Evolutionary conservation across 192 early-diverging fungal genomes (phyloP).

Genomic region (Podochytrium sp.): DNA sequence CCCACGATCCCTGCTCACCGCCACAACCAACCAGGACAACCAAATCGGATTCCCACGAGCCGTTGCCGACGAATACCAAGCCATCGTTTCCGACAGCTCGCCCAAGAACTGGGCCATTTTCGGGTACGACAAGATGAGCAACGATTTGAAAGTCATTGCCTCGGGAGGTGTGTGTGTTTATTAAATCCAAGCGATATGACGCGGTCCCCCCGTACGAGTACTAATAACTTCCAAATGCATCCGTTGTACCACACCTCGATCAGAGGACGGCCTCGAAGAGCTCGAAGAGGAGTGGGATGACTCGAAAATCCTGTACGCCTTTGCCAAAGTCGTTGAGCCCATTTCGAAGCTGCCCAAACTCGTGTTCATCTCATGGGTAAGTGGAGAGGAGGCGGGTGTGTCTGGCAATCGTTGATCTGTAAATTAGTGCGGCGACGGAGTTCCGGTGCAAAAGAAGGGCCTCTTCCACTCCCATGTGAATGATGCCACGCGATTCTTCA

Average conservation of each 20-base stretch:
- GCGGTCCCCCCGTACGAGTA: neutral
- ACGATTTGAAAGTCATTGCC: slow-evolving; percentile 38
- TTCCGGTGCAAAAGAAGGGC: slow-evolving; percentile 89
- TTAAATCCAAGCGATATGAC: neutral
- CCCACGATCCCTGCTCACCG: neutral
- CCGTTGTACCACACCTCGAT: no score
- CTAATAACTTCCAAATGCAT: neutral
- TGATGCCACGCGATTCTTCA: slow-evolving; percentile 81
- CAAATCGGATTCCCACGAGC: slow-evolving; percentile 33
- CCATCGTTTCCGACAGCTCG: slow-evolving; percentile 37
- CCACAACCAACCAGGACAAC: neutral
- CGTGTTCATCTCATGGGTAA: slow-evolving; percentile 91
- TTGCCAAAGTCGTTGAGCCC: slow-evolving; percentile 81
- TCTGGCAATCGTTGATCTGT: neutral
- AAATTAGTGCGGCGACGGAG: slow-evolving; percentile 85
- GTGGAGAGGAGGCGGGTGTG: no score
- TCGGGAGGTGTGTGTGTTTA: slow-evolving; percentile 59
- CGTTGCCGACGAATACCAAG: slow-evolving; percentile 27
- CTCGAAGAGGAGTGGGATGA: slow-evolving; percentile 91
- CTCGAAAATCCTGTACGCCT: slow-evolving; percentile 89
- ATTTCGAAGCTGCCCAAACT: slow-evolving; percentile 85
- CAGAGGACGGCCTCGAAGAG: slow-evolving; percentile 80
- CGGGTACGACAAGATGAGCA: slow-evolving; percentile 40
- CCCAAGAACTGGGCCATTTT: slow-evolving; percentile 67
- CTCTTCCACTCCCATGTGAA: slow-evolving; percentile 81